phyloP scores from a whole-genome alignment of 2,329 filamentous ascomycete species.

The Trichoderma polysporum region DNA sequence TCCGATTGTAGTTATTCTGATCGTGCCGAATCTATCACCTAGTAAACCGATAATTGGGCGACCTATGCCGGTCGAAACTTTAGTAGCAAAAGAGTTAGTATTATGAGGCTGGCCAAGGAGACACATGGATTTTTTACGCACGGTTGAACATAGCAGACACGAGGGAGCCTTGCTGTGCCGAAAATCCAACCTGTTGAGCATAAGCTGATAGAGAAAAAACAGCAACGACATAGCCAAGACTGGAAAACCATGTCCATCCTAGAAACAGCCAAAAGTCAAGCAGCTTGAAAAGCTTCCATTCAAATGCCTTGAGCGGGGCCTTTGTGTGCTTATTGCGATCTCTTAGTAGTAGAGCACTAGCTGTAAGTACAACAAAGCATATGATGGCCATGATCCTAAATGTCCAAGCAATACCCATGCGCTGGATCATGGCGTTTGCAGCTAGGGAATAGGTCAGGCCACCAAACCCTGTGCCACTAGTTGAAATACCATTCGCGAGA shows the following conservation, averaged over 20 bases:
- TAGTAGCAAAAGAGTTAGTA: background rate
- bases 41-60: constrained; percentile 3
- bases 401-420: constrained; percentile 65
- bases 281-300: constrained; percentile 59
- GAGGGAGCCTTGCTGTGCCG: constrained; percentile 65
- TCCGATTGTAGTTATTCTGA: background rate
- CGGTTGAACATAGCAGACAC: constrained; percentile 70
- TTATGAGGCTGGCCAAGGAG: background rate
- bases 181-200: constrained; percentile 65
- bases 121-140: background rate
- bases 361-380: constrained; percentile 61
- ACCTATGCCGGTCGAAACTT: constrained; percentile 10
- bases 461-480: constrained; percentile 69
- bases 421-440: constrained; percentile 65
- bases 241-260: constrained; percentile 66
- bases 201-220: constrained; percentile 76
- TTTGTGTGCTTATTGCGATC: constrained; percentile 72
- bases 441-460: constrained; percentile 68
- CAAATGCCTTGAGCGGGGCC: constrained; percentile 63
- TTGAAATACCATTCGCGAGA: constrained; percentile 66
- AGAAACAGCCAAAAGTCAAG: constrained; percentile 64
- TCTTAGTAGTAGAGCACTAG: constrained; percentile 61
- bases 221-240: constrained; percentile 72
- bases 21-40: constrained; percentile 2
- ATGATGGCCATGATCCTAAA: constrained; percentile 65